Base-by-base conservation (phyloP, 495 filamentous ascomycete species). In the Tetracladium setigerum region DNA sequence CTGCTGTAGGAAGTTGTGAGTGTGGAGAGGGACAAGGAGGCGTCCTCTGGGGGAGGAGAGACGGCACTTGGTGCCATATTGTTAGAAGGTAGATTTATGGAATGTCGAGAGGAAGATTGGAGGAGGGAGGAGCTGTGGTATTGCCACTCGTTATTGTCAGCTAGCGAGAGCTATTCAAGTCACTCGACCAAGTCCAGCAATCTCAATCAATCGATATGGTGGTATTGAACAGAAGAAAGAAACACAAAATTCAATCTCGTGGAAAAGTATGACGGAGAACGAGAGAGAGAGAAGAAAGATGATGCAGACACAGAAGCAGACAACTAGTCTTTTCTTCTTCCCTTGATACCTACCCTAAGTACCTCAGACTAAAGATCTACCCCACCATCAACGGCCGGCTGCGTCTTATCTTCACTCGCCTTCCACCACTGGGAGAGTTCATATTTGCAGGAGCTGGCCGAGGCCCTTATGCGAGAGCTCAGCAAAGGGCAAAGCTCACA, bases 1-100 rank as follows among this genome's bases (percentile, higher is more conserved):
- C 82, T 76, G 49, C 82, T 75, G 69, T 85, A 89, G 19, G 72
- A 62, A 31, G 73, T 72, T 2, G 83, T 84, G 22, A 88, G 62
- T 16, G 76, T 65, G 30, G 54, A 52, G 27, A 60, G 54, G 32
- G 50, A 44, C 5, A 44, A 47, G 13, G 53, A 51, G 13, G 49
- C 53, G 6, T 55, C 51, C 11, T 50, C 53, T 33, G 60, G 52
- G 46, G 65, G 55, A 16, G 69, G 66, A 8, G 71, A 65, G 33
- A 74, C 49, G 43, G 67, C 66, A 22, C 57, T 68, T 3, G 73
- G 72, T 15, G 73, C 65, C 73, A 77, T 77, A 38, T 19, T 60
- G 30, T 22, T 16, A 4, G 27, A 12, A 34, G 22, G 11, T 15
- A 1, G 12, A 11, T 12, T 46, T n/a, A 15, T 34, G 32, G 33